Evolutionary conservation across 2,329 filamentous ascomycete species (phyloP).

Genomic region (Fusarium chuoi): DNA sequence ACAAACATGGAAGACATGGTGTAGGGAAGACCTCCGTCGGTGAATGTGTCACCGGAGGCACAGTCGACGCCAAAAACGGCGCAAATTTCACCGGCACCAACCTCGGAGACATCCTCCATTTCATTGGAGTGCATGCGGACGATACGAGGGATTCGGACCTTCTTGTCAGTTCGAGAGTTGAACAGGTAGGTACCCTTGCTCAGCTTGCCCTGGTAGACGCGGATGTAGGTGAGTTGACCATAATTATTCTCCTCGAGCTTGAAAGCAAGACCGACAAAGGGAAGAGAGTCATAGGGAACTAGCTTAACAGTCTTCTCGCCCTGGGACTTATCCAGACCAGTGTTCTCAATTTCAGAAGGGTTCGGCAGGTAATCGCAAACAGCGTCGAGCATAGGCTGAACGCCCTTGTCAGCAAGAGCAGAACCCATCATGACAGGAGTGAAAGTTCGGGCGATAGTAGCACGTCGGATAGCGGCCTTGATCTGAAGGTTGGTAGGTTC

Average conservation of each 20-base stretch:
- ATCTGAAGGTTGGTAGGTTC: constrained; percentile 84
- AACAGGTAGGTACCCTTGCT: constrained; percentile 90
- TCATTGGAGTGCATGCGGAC: constrained; percentile 99
- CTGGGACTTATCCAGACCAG: constrained; percentile 85
- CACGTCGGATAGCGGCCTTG: constrained; percentile 88
- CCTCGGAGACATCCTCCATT: constrained; percentile 95
- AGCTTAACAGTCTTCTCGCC: constrained; percentile 85
- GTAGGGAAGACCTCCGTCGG: constrained; percentile 90
- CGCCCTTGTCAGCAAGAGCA: constrained; percentile 90
- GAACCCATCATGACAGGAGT: constrained; percentile 97
- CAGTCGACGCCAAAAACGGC: constrained; percentile 98
- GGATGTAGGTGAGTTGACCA: constrained; percentile 96
- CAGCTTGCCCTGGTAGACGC: constrained; percentile 94
- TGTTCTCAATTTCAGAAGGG: constrained; percentile 87
- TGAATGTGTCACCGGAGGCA: constrained; percentile 97
- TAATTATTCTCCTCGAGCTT: constrained; percentile 99
- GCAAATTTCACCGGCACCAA: constrained; percentile 97
- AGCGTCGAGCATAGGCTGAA: constrained; percentile 96
- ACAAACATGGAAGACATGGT: constrained; percentile 99
- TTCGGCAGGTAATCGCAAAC: constrained; percentile 97
- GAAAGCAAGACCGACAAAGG: constrained; percentile 96
- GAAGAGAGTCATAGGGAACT: constrained; percentile 90
- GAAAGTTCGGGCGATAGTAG: constrained; percentile 91
- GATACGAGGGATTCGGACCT: constrained; percentile 95
- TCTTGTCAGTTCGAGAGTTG: constrained; percentile 95